Evolutionary conservation across 2,329 filamentous ascomycete genomes (phyloP).

Genomic region (Atkinsonella hypoxylon): DNA sequence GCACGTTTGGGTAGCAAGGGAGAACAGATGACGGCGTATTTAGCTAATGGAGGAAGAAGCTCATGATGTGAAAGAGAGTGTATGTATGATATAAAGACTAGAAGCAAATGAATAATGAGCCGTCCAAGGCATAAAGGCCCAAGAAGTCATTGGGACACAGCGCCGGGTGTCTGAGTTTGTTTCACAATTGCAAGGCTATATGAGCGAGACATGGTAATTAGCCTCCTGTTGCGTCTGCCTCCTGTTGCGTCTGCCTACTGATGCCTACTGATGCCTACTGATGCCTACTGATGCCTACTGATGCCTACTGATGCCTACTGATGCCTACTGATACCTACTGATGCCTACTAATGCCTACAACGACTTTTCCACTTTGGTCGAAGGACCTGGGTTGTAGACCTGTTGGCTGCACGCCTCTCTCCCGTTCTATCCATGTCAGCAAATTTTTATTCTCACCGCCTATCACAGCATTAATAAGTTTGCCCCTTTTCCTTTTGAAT

Average conservation of each 20-base stretch:
- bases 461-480: neutral
- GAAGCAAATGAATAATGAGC: slow-evolving; percentile 4
- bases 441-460: neutral
- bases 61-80: slow-evolving; percentile 6
- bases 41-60: neutral
- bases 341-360: too few relatives aligned
- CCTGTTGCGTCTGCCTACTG: neutral
- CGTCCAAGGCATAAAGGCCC: neutral
- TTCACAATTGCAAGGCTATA: too few relatives aligned
- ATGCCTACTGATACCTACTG: too few relatives aligned
- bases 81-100: slow-evolving; percentile 8
- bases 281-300: too few relatives aligned
- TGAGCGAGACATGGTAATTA: too few relatives aligned
- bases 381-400: too few relatives aligned
- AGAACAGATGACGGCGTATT: neutral
- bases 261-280: neutral
- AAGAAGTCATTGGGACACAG: too few relatives aligned
- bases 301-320: too few relatives aligned
- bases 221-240: too few relatives aligned
- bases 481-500: too few relatives aligned
- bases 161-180: too few relatives aligned
- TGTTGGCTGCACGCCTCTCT: neutral
- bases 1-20: neutral
- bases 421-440: neutral
- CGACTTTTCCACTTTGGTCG: too few relatives aligned